Evolutionary conservation across 2,329 filamentous ascomycete genomes (phyloP).

Genomic region (Ceratocystis papillata): DNA sequence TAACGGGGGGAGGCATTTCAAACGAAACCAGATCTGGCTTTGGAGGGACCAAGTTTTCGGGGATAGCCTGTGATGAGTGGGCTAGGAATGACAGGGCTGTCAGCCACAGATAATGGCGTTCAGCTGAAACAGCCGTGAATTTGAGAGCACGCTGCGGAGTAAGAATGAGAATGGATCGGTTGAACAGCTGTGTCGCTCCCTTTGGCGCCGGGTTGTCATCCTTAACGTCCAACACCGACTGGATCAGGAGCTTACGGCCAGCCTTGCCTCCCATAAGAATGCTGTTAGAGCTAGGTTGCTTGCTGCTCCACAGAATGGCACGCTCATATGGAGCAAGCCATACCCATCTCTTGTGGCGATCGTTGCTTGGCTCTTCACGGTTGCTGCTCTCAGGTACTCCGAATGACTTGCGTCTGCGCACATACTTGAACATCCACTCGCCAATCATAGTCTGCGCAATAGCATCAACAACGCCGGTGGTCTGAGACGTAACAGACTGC

Average conservation of each 20-base stretch:
- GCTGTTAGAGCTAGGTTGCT: conserved; percentile 79
- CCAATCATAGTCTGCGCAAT: conserved; percentile 98
- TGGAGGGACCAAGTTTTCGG: conserved; percentile 54
- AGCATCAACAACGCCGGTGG: conserved; percentile 80
- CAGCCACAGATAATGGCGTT: conserved; percentile 90
- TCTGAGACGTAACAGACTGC: conserved; percentile 48
- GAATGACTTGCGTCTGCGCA: conserved; percentile 80
- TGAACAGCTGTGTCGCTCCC: conserved; percentile 57
- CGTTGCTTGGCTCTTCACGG: conserved; percentile 60
- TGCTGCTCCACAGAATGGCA: conserved; percentile 95
- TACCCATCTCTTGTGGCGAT: conserved; percentile 92
- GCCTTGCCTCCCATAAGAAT: conserved; percentile 79
- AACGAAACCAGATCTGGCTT: conserved; percentile 41
- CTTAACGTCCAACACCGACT: conserved; percentile 93
- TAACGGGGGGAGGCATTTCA: conserved; percentile 40
- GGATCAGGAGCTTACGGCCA: conserved; percentile 87
- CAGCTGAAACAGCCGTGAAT: conserved; percentile 72
- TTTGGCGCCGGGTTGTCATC: conserved; percentile 81
- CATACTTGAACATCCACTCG: conserved; percentile 93
- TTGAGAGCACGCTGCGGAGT: conserved; percentile 90
- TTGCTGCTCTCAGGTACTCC: conserved; percentile 59
- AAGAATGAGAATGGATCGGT: conserved; percentile 86
- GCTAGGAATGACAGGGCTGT: conserved; percentile 90
- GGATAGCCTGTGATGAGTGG: conserved; percentile 71
- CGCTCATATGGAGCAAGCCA: conserved; percentile 96